phyloP scores from a whole-genome alignment of 345 rosid species.

The Eucalyptus erythrocorys region DNA sequence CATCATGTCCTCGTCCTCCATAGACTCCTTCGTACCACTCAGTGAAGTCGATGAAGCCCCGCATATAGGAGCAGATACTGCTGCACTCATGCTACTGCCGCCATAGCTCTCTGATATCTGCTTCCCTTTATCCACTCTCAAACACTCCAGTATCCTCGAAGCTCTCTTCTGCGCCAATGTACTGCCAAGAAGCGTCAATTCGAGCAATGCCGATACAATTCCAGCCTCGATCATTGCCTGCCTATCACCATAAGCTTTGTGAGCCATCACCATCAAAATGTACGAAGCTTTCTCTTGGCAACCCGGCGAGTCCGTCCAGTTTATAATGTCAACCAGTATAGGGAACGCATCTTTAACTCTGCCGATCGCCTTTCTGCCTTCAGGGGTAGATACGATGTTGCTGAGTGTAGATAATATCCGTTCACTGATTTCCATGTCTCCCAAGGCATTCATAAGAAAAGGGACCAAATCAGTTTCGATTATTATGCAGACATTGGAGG shows the following conservation, averaged over 20 bases:
- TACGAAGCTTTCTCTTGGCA: conserved; percentile 95
- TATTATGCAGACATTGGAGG: conserved; percentile 42
- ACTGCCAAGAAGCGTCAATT: conserved; percentile 81
- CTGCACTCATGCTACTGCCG: conserved; percentile 38
- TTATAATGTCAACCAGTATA: conserved; percentile 71
- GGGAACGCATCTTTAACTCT: conserved; percentile 45
- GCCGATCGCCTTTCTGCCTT: conserved; percentile 78
- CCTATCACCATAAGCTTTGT: conserved; percentile 73
- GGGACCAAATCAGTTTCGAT: conserved; percentile 51
- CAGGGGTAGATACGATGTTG: conserved; percentile 63
- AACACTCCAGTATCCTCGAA: conserved; percentile 71
- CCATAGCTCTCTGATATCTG: conserved; percentile 52
- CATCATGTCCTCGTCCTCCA: conserved; percentile 61
- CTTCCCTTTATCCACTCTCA: conserved; percentile 87
- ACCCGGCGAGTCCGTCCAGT: conserved; percentile 82
- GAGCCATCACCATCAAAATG: conserved; percentile 88
- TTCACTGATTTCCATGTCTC: conserved; percentile 91
- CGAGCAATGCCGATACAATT: conserved; percentile 67
- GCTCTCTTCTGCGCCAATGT: conserved; percentile 94
- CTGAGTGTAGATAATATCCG: conserved; percentile 76
- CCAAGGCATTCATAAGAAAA: conserved; percentile 47
- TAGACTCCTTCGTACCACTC: conserved; percentile 20
- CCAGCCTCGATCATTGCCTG: conserved; percentile 95
- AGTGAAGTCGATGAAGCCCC: conserved; percentile 48
- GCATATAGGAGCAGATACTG: conserved; percentile 83